Base-by-base conservation (phyloP, 2,329 filamentous ascomycete species). In the Anthostomella pinea region DNA sequence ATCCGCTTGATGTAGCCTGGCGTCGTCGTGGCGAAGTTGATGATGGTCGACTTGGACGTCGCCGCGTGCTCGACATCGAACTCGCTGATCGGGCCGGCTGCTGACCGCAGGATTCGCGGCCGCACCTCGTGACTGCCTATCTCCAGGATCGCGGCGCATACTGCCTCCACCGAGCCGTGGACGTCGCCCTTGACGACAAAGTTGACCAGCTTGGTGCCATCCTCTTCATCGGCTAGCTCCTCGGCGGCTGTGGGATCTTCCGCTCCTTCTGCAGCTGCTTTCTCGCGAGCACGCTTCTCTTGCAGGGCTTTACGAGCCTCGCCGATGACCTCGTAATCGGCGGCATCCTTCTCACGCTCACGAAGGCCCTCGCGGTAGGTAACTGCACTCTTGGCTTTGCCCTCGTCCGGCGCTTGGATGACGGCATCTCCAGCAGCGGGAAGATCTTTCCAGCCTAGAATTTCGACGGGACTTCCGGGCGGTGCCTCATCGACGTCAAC, bases 121-220 rank as follows among this genome's bases (percentile, higher is more conserved):
- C 72, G 77, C 24, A 96, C 83, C 59, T 97, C 88, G 51, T 88
- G 81, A 65, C 85, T 95, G 46, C 90, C 89, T 45, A 96, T 72
- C 41, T 83, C 79, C 43, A 81, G 69, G 40, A 98, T 74, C 7
- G 84, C 83, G 31, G 87, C 83, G 42, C 82, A 73, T 3, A 97
- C 85, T 3, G 93, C 93, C 67, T 98, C 93, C 1, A 90, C 89
- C 0, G 91, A 97, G 23, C 93, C 93, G 43, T 85, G 86, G 13
- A 97, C 93, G 54, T 98, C 93, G 35, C 83, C 90, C 64, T 94
- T 95, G 66, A 98, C 73, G 40, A 93, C 79, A 63, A 97, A 93
- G 52, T 85, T 85, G 30, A 95, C 74, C 11, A 75, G 66, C 33
- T 70, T 69, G 6, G 73, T 63, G 7, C 70, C 68, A 21, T 59